These are phyloP conservation scores for Trichocladium antarcticum DNA, from an alignment of 495 filamentous ascomycete species.

Conservation along the genomic window DNA sequence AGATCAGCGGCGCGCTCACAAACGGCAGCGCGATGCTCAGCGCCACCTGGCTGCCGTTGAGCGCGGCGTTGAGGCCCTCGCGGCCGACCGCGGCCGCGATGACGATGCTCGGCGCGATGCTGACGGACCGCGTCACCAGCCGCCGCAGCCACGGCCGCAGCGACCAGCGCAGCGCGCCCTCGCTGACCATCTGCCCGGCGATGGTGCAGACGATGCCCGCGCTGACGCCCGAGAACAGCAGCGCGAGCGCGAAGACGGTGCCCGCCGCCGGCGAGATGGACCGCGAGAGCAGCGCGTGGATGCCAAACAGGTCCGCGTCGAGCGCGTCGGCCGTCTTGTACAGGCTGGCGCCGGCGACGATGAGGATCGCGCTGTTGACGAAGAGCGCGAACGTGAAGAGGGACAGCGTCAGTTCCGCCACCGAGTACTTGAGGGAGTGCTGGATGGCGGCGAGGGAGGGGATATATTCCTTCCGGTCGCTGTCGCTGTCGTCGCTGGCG, in stretches of 20 bases:
- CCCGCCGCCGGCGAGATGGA: constrained; percentile 62
- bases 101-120: constrained; percentile 65
- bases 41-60: constrained; percentile 70
- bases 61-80: constrained; percentile 47
- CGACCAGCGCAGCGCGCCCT: constrained; percentile 53
- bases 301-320: constrained; percentile 67
- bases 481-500: constrained; percentile 35
- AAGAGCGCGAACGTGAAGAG: constrained; percentile 93
- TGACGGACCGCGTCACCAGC: constrained; percentile 47
- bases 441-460: constrained; percentile 69
- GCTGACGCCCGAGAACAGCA: constrained; percentile 42
- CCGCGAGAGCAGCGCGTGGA: constrained; percentile 60
- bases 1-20: constrained; percentile 72
- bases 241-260: constrained; percentile 46
- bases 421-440: constrained; percentile 69
- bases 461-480: constrained; percentile 54
- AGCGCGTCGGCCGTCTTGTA: constrained; percentile 43
- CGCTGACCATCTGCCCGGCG: constrained; percentile 48
- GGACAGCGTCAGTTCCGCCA: constrained; percentile 59
- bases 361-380: constrained; percentile 83
- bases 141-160: constrained; percentile 42
- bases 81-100: constrained; percentile 54
- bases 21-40: constrained; percentile 74
- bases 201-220: constrained; percentile 51
- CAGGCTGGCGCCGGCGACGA: constrained; percentile 73